Evolutionary conservation across 345 rosid species (phyloP).

Genomic region (Angophora floribunda): DNA sequence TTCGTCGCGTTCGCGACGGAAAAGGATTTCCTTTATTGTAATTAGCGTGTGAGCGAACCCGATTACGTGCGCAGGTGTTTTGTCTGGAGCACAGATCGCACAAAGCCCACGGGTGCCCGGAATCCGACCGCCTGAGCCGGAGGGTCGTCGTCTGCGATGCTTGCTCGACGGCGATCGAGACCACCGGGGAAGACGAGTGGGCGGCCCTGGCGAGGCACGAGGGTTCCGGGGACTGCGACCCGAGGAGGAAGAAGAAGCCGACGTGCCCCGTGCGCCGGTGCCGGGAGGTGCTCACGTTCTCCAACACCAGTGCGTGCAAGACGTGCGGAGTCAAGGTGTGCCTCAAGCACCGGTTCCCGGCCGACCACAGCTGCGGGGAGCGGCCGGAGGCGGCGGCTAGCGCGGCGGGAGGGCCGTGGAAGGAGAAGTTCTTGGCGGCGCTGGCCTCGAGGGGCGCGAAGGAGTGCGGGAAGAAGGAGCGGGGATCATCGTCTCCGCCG

Average conservation of each 20-base stretch:
- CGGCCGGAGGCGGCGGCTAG: background rate
- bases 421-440: slow-evolving; percentile 51
- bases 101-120: slow-evolving; percentile 62
- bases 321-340: slow-evolving; percentile 62
- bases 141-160: slow-evolving; percentile 55
- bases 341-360: slow-evolving; percentile 67
- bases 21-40: background rate
- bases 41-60: background rate
- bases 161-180: slow-evolving; percentile 62
- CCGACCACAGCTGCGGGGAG: slow-evolving; percentile 51
- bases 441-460: slow-evolving; percentile 38
- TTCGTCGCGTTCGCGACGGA: background rate
- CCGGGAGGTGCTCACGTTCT: slow-evolving; percentile 51
- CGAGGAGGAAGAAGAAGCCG: slow-evolving; percentile 44
- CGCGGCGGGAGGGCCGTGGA: slow-evolving; percentile 13
- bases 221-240: slow-evolving; percentile 53
- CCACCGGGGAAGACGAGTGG: slow-evolving; percentile 44
- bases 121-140: slow-evolving; percentile 46
- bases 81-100: slow-evolving; percentile 70
- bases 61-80: slow-evolving; percentile 30
- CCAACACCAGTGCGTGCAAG: slow-evolving; percentile 64
- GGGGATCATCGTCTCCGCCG: slow-evolving; percentile 7
- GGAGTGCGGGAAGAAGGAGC: slow-evolving; percentile 23
- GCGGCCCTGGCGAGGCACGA: slow-evolving; percentile 39
- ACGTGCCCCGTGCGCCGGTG: slow-evolving; percentile 59